These are phyloP conservation scores for Thermoascus crustaceus DNA, from an alignment of 2,329 filamentous ascomycete species.

Conservation along the genomic window DNA sequence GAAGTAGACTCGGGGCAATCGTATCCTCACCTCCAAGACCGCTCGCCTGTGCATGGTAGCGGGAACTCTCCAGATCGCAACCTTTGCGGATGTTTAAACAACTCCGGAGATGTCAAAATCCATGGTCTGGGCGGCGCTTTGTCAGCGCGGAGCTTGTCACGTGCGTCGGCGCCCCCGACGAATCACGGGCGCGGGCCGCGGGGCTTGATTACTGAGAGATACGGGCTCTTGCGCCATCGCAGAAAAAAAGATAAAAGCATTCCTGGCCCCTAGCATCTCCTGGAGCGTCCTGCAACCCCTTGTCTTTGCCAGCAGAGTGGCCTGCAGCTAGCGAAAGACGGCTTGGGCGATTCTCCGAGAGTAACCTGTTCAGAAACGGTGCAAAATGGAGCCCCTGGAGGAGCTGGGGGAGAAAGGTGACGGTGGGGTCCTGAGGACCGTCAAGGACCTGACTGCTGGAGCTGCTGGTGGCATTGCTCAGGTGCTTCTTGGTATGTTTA, in stretches of 20 bases:
- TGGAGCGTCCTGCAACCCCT: background rate
- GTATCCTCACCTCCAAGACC: slow-evolving; percentile 22
- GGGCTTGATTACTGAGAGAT: background rate
- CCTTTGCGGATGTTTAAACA: no score
- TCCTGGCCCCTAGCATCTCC: background rate
- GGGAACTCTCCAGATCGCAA: slow-evolving; percentile 3
- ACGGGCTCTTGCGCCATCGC: slow-evolving; percentile 13
- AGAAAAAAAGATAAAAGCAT: slow-evolving; percentile 12
- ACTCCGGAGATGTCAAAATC: no score
- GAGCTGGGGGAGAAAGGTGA: slow-evolving; percentile 27
- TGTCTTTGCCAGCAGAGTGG: background rate
- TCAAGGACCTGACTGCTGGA: slow-evolving; percentile 86
- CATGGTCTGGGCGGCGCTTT: slow-evolving; percentile 10
- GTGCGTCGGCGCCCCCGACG: slow-evolving; percentile 23
- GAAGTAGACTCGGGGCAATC: background rate
- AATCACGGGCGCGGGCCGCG: slow-evolving; percentile 20
- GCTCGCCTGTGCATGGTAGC: slow-evolving; percentile 28
- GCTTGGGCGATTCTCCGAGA: no score
- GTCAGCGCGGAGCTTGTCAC: slow-evolving; percentile 16
- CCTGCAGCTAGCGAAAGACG: background rate
- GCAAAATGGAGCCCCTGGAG: slow-evolving; percentile 24
- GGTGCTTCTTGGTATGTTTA: slow-evolving; percentile 72
- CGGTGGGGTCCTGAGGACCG: slow-evolving; percentile 48
- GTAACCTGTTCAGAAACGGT: slow-evolving; percentile 4
- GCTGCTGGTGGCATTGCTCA: slow-evolving; percentile 89